Evolutionary conservation across 257 asterid genomes (phyloP).

Genomic region (Jacaranda mimosifolia): DNA sequence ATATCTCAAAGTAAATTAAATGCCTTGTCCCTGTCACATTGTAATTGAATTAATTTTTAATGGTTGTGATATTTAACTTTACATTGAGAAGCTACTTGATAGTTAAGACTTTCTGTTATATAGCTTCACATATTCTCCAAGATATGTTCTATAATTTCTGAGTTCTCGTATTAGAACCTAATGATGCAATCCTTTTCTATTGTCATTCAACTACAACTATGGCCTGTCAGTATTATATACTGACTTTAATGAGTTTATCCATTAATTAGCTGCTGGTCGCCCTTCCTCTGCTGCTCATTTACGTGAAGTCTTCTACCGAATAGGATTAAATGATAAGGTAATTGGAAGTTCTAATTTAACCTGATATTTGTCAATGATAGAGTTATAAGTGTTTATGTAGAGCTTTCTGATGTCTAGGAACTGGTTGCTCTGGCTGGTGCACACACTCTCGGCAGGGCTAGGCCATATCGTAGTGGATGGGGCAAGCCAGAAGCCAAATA

Average conservation of each 20-base stretch:
- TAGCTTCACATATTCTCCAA: background rate
- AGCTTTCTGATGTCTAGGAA: constrained; percentile 64
- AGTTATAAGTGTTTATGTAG: background rate
- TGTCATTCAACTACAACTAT: constrained; percentile 18
- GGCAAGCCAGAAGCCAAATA: constrained; percentile 94
- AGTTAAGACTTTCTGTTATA: background rate
- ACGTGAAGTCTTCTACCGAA: constrained; percentile 90
- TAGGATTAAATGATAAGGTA: constrained; percentile 95
- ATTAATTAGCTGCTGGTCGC: constrained; percentile 89
- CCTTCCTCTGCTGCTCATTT: constrained; percentile 95
- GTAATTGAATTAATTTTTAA: background rate
- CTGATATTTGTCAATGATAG: constrained; percentile 27
- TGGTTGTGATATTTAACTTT: background rate
- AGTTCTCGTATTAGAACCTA: constrained; percentile 8
- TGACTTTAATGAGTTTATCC: constrained; percentile 4
- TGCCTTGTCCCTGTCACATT: background rate
- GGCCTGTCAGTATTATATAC: constrained; percentile 7
- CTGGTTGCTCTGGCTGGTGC: constrained; percentile 99
- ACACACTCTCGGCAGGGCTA: constrained; percentile 92
- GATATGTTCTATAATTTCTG: background rate
- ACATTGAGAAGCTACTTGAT: background rate
- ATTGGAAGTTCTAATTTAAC: constrained; percentile 9
- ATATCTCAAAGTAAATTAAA: background rate
- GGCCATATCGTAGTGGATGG: constrained; percentile 99
- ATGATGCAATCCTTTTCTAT: background rate